Conservation (phyloP, 2,329 filamentous ascomycete species). For the Pseudogymnoascus sp. region DNA sequence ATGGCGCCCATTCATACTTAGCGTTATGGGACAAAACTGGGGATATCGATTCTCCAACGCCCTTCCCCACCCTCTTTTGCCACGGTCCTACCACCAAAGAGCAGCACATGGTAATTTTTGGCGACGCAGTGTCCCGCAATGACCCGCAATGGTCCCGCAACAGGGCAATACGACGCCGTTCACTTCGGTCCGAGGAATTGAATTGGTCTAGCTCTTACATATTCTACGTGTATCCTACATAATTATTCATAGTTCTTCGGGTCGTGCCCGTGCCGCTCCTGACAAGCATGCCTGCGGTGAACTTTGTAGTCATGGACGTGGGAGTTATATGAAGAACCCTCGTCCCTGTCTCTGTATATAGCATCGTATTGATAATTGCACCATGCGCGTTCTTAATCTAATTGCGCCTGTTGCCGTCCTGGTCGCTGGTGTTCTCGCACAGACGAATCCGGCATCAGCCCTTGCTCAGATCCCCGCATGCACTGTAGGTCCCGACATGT, state of each 20-base stretch:
- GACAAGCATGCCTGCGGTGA: neutral
- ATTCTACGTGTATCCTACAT: neutral
- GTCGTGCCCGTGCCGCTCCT: neutral
- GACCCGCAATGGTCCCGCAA: neutral
- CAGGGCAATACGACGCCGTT: neutral
- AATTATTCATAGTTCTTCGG: neutral
- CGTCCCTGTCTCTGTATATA: neutral
- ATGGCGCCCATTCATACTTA: neutral
- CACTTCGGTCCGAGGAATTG: neutral
- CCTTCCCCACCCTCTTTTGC: neutral
- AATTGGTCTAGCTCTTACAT: neutral
- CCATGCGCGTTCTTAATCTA: neutral
- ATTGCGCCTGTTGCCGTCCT: neutral
- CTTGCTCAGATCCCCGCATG: slow-evolving; percentile 9
- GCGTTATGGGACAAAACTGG: neutral
- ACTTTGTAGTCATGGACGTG: neutral
- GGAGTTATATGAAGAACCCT: neutral
- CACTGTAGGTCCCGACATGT: neutral
- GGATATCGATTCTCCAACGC: neutral
- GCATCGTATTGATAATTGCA: neutral
- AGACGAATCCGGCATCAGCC: neutral
- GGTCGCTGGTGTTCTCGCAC: neutral
- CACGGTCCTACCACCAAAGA: neutral
- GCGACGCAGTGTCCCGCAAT: neutral
- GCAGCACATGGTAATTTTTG: neutral